These are phyloP conservation scores for Acacia pycnantha DNA, from an alignment of 331 rosid species.

Conservation along the genomic window DNA sequence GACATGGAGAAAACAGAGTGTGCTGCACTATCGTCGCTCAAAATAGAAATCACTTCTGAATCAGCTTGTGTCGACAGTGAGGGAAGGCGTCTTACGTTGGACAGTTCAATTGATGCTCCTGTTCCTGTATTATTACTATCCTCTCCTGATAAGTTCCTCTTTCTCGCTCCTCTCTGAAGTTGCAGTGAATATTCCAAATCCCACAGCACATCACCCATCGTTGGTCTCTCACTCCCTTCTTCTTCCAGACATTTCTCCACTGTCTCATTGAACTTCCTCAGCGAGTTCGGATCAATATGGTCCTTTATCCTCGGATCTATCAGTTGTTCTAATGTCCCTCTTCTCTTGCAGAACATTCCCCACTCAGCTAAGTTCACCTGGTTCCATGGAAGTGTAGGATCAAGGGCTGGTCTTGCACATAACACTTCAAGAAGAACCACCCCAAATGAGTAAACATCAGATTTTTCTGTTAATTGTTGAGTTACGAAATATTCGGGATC, in stretches of 20 bases:
- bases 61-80: conserved; percentile 35
- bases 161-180: conserved; percentile 57
- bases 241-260: conserved; percentile 43
- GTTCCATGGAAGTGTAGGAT: conserved; percentile 36
- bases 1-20: conserved; percentile 43
- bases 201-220: conserved; percentile 50
- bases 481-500: conserved; percentile 79
- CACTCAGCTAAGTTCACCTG: conserved; percentile 50
- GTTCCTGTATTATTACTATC: conserved; percentile 16
- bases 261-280: conserved; percentile 37
- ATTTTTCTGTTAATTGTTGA: conserved; percentile 69
- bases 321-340: conserved; percentile 35
- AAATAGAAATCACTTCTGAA: conserved; percentile 33
- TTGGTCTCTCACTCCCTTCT: conserved; percentile 44
- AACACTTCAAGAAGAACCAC: conserved; percentile 76
- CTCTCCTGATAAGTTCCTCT: conserved; percentile 44
- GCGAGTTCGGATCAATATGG: conserved; percentile 40
- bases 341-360: conserved; percentile 42
- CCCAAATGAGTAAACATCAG: conserved; percentile 84
- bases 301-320: conserved; percentile 44
- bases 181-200: conserved; percentile 66
- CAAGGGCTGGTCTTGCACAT: conserved; percentile 50
- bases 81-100: conserved; percentile 43
- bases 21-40: not conserved
- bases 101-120: conserved; percentile 31